A percentile compares a stretch with the other conserved stretches of the same genome.
These are phyloP conservation scores for Gomphus sp. DNA, from an alignment of 1,284 basidiomycete genomes.

Conservation along the genomic window DNA sequence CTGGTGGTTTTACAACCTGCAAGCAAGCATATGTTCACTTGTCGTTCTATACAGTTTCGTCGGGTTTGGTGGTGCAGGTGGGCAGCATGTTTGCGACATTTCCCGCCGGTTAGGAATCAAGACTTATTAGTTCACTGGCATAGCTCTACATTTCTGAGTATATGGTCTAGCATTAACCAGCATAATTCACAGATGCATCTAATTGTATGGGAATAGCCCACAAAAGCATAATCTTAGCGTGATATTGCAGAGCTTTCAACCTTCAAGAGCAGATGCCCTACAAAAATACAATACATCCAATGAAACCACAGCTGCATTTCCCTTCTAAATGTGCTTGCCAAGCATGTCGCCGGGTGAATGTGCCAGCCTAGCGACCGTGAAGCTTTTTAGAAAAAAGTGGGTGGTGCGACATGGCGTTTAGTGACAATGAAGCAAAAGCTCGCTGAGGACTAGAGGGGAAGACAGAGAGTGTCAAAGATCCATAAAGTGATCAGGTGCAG, in stretches of 20 bases:
- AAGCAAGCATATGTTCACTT: slow-evolving; percentile 43
- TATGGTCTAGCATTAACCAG: too few relatives aligned
- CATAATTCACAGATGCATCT: slow-evolving; percentile 68
- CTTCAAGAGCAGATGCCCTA: slow-evolving; percentile 81
- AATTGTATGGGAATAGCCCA: neutral
- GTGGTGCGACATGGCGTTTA: too few relatives aligned
- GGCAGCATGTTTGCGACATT: too few relatives aligned
- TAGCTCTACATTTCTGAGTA: slow-evolving; percentile 81
- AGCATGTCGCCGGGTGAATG: too few relatives aligned
- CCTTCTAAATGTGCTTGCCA: slow-evolving; percentile 61
- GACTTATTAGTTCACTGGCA: slow-evolving; percentile 80
- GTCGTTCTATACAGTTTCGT: slow-evolving; percentile 48
- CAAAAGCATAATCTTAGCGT: neutral
- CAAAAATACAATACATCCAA: slow-evolving; percentile 56
- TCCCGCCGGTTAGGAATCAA: slow-evolving; percentile 74
- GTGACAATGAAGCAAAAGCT: too few relatives aligned
- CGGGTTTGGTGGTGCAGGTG: too few relatives aligned
- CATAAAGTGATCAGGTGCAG: too few relatives aligned
- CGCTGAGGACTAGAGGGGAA: too few relatives aligned
- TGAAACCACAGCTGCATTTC: slow-evolving; percentile 41
- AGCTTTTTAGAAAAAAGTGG: too few relatives aligned
- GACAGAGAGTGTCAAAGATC: too few relatives aligned
- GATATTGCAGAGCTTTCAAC: slow-evolving; percentile 59
- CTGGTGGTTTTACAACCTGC: slow-evolving; percentile 75
- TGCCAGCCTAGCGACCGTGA: too few relatives aligned